Evolutionary conservation across 1,284 basidiomycete species (phyloP).

Genomic region (Cutaneotrichosporon sp.): DNA sequence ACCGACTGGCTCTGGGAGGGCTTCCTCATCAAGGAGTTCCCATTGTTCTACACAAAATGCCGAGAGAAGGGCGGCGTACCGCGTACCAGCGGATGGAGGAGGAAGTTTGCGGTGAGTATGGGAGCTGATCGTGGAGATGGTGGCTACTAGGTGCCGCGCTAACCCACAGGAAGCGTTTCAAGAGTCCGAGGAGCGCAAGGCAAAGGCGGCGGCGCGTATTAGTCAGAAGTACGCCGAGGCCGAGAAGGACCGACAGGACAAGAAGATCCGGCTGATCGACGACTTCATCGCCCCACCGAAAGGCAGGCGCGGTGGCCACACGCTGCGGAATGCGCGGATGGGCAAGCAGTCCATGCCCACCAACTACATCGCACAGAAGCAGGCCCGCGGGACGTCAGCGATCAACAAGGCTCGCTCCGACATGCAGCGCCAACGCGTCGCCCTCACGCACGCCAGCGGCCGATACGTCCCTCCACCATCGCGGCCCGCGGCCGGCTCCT

Average conservation of each 20-base stretch:
- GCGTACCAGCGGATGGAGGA: slow-evolving; percentile 43
- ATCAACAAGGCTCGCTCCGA: slow-evolving; percentile 43
- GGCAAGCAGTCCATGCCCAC: slow-evolving; percentile 4
- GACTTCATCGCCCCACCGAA: slow-evolving; percentile 21
- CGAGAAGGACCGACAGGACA: slow-evolving; percentile 38
- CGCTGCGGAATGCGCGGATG: slow-evolving; percentile 1
- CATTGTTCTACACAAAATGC: slow-evolving; percentile 39
- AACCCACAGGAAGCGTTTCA: slow-evolving; percentile 39
- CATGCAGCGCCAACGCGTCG: slow-evolving; percentile 39
- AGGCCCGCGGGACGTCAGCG: slow-evolving; percentile 15
- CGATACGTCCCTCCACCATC: slow-evolving; percentile 34
- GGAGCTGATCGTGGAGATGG: neutral
- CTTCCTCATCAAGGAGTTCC: slow-evolving; percentile 39
- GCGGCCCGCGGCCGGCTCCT: neutral
- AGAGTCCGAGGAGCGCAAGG: slow-evolving; percentile 38
- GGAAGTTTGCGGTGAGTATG: slow-evolving; percentile 43
- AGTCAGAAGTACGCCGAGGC: slow-evolving; percentile 42
- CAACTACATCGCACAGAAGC: neutral
- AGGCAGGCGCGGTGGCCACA: slow-evolving; percentile 1
- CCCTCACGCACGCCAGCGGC: slow-evolving; percentile 46
- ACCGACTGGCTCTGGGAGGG: slow-evolving; percentile 51
- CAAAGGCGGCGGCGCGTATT: slow-evolving; percentile 32
- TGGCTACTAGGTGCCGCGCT: neutral
- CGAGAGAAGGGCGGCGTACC: slow-evolving; percentile 30
- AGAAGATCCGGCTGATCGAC: slow-evolving; percentile 43